phyloP scores from a whole-genome alignment of 345 rosid species.

The Triadica sebifera region DNA sequence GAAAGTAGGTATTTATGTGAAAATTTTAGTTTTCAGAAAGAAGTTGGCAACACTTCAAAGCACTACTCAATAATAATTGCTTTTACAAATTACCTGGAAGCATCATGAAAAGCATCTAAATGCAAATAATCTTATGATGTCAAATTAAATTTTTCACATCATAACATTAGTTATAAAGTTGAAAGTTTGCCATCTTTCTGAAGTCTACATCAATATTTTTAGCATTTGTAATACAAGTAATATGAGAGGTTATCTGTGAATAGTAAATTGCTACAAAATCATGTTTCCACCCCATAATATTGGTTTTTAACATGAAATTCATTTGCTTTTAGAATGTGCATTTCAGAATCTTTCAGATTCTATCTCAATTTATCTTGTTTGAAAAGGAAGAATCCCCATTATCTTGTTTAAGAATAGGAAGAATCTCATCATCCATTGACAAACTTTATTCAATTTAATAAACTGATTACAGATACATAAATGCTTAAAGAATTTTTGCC shows the following conservation, averaged over 20 bases:
- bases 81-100: neutral
- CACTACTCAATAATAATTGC: neutral
- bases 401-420: too few species aligned
- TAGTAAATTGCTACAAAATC: neutral
- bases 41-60: neutral
- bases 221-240: neutral
- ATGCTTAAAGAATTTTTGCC: too few species aligned
- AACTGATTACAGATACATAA: too few species aligned
- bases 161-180: neutral
- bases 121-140: neutral
- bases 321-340: too few species aligned
- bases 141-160: neutral
- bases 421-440: too few species aligned
- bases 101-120: neutral
- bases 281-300: neutral
- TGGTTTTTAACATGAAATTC: neutral
- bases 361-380: too few species aligned
- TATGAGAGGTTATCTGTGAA: neutral
- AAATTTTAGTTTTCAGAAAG: neutral
- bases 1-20: neutral
- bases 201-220: neutral
- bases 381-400: too few species aligned
- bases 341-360: too few species aligned
- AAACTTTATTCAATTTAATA: too few species aligned
- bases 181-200: neutral